Base-by-base conservation (phyloP, 2,329 filamentous ascomycete genomes). In the Fusarium veterinarium region DNA sequence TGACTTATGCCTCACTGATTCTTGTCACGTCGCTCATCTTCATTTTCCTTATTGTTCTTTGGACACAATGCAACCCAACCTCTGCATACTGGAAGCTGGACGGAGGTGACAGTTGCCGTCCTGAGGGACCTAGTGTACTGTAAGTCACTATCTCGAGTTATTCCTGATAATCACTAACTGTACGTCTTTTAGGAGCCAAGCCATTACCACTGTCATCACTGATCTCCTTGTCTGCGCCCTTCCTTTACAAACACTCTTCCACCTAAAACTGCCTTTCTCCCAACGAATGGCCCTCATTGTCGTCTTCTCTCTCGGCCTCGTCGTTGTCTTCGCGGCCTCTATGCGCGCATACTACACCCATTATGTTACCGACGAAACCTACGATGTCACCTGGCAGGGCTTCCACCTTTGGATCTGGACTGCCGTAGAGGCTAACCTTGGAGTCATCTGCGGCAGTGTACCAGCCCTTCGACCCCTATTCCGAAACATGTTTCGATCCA, bases 371-470 rank as follows among this genome's bases (percentile, higher is more conserved):
- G 69, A 78, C 35, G 46, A 78, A 38, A 82, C 81, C 4, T 84
- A 81, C 71, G 83, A 84, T 66, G 79, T 84, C 1, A 84, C 82
- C 5, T 84, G 83, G 82, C 71, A 83, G 12, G 81, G 82, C 2
- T 82, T 82, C 49, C 71, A 82, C 19, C 74, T 84, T 23, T 84
- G 83, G 83, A 81, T 83, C 35, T 84, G 83, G 82, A 83, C 82
- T 2, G 81, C 83, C 5, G 79, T 84, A 28, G 83, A 84, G 64
- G 81, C 80, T 4, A 83, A 84, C 52, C 67, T 84, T 25, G 82
- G 81, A n/a, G 79, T 84, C 31, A 82, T 83, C 33, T 84, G 82
- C 52, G 82, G 82, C 20, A 84, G 81, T 45, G 77, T 82, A 2
- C 82, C 82, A 2, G 80, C 79, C 25, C 75, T 84, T 42, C 73